phyloP scores from a whole-genome alignment of 495 filamentous ascomycete species.

The Bacidia gigantensis region DNA sequence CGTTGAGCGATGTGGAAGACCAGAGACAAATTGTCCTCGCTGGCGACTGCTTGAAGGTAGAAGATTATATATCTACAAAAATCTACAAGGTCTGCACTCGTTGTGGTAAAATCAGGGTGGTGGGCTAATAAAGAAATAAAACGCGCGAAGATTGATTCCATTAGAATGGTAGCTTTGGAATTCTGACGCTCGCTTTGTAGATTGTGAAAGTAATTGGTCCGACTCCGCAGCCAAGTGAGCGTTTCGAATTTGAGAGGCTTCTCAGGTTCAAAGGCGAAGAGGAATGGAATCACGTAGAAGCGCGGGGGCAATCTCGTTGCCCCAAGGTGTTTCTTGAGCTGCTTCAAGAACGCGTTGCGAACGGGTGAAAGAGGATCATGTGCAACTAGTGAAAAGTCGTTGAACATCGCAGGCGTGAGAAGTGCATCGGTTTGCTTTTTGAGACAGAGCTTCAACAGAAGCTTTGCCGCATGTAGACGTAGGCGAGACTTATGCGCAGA shows the following conservation, averaged over 20 bases:
- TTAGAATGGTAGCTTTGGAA: constrained; percentile 38
- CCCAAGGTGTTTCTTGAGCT: constrained; percentile 75
- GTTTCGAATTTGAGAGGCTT: constrained; percentile 51
- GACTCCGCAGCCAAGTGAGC: constrained; percentile 78
- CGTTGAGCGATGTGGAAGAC: constrained; percentile 89
- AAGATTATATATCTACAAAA: constrained; percentile 78
- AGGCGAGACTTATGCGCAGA: constrained; percentile 58
- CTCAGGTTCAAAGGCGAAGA: constrained; percentile 80
- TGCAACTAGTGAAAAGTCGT: constrained; percentile 59
- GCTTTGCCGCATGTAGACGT: constrained; percentile 67
- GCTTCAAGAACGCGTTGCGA: constrained; percentile 60
- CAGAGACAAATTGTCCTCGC: constrained; percentile 69
- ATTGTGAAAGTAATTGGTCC: constrained; percentile 36
- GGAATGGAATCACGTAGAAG: constrained; percentile 78
- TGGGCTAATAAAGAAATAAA: constrained; percentile 81
- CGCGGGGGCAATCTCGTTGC: constrained; percentile 52
- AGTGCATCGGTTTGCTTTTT: constrained; percentile 61
- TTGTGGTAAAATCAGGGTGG: constrained; percentile 75
- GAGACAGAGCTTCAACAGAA: constrained; percentile 71
- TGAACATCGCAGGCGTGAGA: constrained; percentile 58
- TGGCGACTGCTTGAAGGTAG: constrained; percentile 72
- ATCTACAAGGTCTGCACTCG: constrained; percentile 57
- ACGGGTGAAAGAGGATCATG: constrained; percentile 67
- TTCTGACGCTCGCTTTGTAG: constrained; percentile 20
- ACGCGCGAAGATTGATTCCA: constrained; percentile 77